Percentiles rank a stretch among this genome's conserved stretches.
These are phyloP conservation scores for Auriculariales sp. DNA, from an alignment of 768 basidiomycete species.

Conservation along the genomic window DNA sequence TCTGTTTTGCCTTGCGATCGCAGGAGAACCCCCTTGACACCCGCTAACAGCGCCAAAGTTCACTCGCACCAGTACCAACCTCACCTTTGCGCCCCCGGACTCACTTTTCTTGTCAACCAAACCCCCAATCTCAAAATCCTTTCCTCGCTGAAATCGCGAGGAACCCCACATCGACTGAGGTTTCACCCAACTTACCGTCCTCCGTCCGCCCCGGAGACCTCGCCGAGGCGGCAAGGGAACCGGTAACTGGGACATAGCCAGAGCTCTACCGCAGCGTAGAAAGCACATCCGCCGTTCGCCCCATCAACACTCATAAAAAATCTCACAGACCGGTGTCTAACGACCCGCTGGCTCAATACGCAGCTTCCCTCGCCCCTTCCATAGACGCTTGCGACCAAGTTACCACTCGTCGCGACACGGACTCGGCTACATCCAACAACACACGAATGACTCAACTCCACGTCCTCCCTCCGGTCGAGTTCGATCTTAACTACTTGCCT, in stretches of 20 bases:
- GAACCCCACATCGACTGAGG: neutral
- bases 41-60: neutral
- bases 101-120: neutral
- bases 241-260: neutral
- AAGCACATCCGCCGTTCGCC: no score
- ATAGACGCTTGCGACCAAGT: neutral
- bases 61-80: neutral
- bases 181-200: neutral
- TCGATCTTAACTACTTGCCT: neutral
- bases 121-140: neutral
- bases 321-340: no score
- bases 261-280: no score
- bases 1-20: neutral
- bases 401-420: neutral
- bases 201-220: neutral
- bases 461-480: conserved; percentile 1
- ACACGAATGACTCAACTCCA: neutral
- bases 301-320: no score
- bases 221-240: conserved; percentile 1
- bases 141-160: neutral
- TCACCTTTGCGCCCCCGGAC: neutral
- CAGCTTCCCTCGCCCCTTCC: neutral
- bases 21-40: conserved; percentile 1
- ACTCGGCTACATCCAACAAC: neutral
- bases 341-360: neutral